phyloP scores from a whole-genome alignment of 805 yeast species.

The Pichia kluyveri region DNA sequence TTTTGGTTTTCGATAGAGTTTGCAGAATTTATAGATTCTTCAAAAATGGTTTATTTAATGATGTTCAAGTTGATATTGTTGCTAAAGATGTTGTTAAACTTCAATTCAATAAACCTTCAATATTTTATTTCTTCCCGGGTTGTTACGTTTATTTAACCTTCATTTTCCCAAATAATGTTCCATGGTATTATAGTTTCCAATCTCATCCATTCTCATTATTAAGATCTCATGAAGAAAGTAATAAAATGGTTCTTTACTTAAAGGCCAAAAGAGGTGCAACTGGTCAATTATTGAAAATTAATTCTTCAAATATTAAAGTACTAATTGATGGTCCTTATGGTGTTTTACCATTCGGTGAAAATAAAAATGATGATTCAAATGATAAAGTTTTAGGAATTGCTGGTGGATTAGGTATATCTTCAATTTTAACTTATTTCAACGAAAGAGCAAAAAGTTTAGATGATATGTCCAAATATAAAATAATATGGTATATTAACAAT shows the following conservation, averaged over 20 bases:
- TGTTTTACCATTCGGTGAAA: conserved; percentile 1
- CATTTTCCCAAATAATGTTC: conserved; percentile 21
- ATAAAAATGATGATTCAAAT: background rate
- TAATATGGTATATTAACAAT: conserved; percentile 17
- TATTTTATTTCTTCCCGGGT: conserved; percentile 34
- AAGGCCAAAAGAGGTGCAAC: conserved; percentile 48
- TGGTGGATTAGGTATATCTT: conserved; percentile 18
- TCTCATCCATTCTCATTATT: conserved; percentile 63
- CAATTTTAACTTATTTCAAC: conserved; percentile 13
- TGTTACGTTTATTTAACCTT: conserved; percentile 48
- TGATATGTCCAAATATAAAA: conserved; percentile 4
- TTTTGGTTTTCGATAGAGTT: conserved; percentile 33
- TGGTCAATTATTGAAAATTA: conserved; percentile 9
- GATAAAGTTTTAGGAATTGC: conserved; percentile 12
- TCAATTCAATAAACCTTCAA: conserved; percentile 14
- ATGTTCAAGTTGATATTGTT: conserved; percentile 8
- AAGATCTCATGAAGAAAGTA: conserved; percentile 26
- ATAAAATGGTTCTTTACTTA: conserved; percentile 30
- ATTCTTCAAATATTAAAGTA: conserved; percentile 14
- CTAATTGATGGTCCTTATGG: conserved; percentile 68
- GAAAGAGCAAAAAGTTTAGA: background rate
- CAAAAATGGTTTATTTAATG: conserved; percentile 17
- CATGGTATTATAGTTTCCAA: conserved; percentile 45
- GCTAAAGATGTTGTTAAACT: conserved; percentile 13
- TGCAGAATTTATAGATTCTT: conserved; percentile 27